These are phyloP conservation scores for Suillus americanus DNA, from an alignment of 768 basidiomycete species.

Conservation along the genomic window DNA sequence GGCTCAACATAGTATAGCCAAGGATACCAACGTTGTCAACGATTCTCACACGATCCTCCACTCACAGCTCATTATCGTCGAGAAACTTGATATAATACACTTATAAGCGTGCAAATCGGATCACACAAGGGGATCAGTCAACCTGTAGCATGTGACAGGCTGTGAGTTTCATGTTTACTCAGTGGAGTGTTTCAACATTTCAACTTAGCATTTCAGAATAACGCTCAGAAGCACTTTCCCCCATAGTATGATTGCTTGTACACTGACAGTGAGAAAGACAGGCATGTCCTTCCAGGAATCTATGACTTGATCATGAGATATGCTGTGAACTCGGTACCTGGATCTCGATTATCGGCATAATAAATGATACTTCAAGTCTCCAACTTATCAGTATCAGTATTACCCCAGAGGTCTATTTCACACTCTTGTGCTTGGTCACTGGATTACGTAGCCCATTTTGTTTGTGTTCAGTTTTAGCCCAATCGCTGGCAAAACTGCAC, in stretches of 20 bases:
- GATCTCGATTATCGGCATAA: not conserved
- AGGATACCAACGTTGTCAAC: not conserved
- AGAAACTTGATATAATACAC: not conserved
- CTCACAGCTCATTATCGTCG: not conserved
- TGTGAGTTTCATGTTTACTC: not conserved
- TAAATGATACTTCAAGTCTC: not conserved
- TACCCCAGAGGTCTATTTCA: not conserved
- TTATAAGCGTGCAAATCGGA: not conserved
- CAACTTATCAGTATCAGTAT: not conserved
- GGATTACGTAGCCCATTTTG: not conserved
- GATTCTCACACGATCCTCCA: not conserved
- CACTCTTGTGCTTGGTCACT: not conserved
- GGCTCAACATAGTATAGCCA: not conserved
- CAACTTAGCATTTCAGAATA: not conserved
- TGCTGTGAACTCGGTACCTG: not conserved
- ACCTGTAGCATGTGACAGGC: not conserved
- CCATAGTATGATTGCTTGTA: not conserved
- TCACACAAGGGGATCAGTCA: not conserved
- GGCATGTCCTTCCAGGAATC: not conserved
- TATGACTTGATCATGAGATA: not conserved
- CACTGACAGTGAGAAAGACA: not conserved
- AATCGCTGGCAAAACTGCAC: slow-evolving; percentile 3
- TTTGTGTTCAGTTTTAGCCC: not conserved
- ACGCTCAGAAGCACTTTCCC: not conserved
- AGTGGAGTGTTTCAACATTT: too few species aligned